phyloP scores from a whole-genome alignment of 2,329 filamentous ascomycete species.

The Fusarium sp. region DNA sequence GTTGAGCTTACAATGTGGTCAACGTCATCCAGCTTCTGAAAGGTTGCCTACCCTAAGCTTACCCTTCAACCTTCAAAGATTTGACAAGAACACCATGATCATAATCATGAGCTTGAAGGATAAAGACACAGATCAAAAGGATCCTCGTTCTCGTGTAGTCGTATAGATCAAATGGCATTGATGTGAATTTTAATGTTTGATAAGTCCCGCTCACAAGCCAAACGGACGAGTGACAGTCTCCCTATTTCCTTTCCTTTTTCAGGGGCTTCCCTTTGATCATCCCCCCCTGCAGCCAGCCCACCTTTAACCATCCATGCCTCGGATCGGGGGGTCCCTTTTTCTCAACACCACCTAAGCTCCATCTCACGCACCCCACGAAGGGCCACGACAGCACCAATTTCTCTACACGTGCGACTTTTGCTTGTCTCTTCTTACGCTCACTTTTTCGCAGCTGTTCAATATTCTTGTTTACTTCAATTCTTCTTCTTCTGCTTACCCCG shows the following conservation, averaged over 20 bases:
- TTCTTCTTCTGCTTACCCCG: neutral
- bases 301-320: slow-evolving; percentile 28
- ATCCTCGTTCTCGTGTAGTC: neutral
- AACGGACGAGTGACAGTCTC: slow-evolving; percentile 29
- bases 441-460: neutral
- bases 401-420: neutral
- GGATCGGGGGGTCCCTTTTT: slow-evolving; percentile 37
- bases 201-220: neutral
- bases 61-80: neutral
- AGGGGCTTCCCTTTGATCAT: slow-evolving; percentile 34
- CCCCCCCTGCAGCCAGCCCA: slow-evolving; percentile 32
- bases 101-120: neutral
- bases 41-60: slow-evolving; percentile 1
- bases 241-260: slow-evolving; percentile 34
- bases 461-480: neutral
- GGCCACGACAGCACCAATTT: slow-evolving; percentile 42
- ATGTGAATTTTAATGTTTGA: neutral
- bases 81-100: neutral
- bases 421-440: slow-evolving; percentile 7
- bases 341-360: slow-evolving; percentile 36
- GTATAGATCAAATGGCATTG: neutral
- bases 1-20: neutral
- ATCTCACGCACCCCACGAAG: slow-evolving; percentile 33
- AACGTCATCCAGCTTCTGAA: neutral
- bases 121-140: neutral